These are phyloP conservation scores for Tillandsia leiboldiana DNA, from an alignment of 176 grass and related monocot species.

Conservation along the genomic window DNA sequence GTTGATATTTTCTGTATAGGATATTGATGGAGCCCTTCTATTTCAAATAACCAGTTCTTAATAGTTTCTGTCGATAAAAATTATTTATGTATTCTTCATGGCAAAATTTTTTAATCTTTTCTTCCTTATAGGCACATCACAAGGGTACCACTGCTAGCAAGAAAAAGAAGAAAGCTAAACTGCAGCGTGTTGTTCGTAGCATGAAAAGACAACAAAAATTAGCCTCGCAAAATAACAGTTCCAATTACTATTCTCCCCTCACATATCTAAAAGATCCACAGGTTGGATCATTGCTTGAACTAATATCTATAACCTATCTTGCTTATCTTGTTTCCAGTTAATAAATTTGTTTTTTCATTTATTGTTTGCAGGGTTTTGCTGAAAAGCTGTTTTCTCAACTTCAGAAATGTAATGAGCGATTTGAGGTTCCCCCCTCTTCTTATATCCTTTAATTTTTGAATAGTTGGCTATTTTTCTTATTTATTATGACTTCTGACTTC, in stretches of 20 bases:
- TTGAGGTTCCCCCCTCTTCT: conserved; percentile 49
- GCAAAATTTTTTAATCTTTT: not conserved
- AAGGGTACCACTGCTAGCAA: conserved; percentile 82
- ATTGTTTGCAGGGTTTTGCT: conserved; percentile 54
- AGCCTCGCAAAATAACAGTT: conserved; percentile 40
- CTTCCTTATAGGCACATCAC: conserved; percentile 52
- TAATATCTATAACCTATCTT: conserved; percentile 2
- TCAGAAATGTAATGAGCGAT: conserved; percentile 83
- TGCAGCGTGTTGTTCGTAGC: conserved; percentile 72
- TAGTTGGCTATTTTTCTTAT: too few species aligned
- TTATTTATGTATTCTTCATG: not conserved
- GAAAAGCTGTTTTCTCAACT: conserved; percentile 89
- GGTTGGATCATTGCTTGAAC: conserved; percentile 22
- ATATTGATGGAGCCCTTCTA: too few species aligned
- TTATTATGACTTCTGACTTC: too few species aligned
- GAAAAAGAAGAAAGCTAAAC: conserved; percentile 99
- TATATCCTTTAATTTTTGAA: not conserved
- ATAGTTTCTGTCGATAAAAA: too few species aligned
- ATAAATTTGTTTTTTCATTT: too few species aligned
- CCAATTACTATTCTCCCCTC: conserved; percentile 81
- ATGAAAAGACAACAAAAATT: conserved; percentile 89
- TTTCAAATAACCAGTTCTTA: too few species aligned
- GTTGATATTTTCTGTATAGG: too few species aligned
- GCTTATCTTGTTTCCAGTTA: conserved; percentile 1
- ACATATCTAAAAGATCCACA: conserved; percentile 86